A percentile compares a stretch with the other conserved stretches of the same genome.
These are phyloP conservation scores for Arthrobotrys conoides DNA, from an alignment of 2,329 filamentous ascomycete species.

Conservation along the genomic window DNA sequence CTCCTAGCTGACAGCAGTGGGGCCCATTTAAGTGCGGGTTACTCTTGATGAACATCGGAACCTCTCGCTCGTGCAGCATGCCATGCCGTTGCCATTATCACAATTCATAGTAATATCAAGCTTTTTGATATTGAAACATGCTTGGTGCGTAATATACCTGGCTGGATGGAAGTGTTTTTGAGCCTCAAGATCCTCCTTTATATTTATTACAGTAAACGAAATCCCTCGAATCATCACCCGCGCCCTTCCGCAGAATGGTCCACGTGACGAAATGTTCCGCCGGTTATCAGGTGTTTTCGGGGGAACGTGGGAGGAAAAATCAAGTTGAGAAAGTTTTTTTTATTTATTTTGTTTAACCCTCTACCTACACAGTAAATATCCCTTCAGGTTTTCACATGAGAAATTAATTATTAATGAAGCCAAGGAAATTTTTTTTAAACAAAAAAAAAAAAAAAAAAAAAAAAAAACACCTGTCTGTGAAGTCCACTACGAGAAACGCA, in stretches of 20 bases:
- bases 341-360: neutral
- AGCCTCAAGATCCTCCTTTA: conserved; percentile 27
- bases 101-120: conserved; percentile 48
- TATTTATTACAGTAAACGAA: neutral
- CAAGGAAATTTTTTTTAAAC: conserved; percentile 26
- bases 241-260: conserved; percentile 7
- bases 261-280: neutral
- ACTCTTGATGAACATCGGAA: conserved; percentile 21
- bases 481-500: no score
- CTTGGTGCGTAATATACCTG: conserved; percentile 28
- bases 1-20: conserved; percentile 6
- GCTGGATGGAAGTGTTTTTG: no score
- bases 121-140: conserved; percentile 57
- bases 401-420: neutral
- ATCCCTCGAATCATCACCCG: conserved; percentile 23
- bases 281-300: neutral
- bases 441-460: conserved; percentile 14
- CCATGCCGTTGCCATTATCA: conserved; percentile 30
- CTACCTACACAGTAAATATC: neutral
- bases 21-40: neutral
- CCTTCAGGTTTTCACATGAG: conserved; percentile 17
- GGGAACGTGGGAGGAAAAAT: conserved; percentile 16
- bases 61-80: conserved; percentile 45
- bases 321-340: conserved; percentile 33
- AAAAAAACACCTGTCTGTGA: no score